Conservation (phyloP, 371 early-diverging fungal species). For the Rhizopus arrhizus region DNA sequence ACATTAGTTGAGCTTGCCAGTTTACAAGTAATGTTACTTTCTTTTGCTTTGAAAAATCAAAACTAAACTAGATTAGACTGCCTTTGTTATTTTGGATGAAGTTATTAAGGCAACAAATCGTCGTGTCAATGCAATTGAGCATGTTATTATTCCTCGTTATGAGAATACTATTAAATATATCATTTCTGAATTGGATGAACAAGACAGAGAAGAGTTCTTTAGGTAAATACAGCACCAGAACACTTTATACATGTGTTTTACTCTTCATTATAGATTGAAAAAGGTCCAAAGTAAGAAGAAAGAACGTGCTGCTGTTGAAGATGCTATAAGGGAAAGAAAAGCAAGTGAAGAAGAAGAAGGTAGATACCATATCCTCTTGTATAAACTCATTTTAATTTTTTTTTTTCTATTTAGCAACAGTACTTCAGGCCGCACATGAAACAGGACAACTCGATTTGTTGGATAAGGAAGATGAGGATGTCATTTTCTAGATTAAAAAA, state of each 20-base stretch:
- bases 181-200: constrained; percentile 98
- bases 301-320: constrained; percentile 45
- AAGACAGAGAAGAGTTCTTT: constrained; percentile 99
- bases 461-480: constrained; percentile 58
- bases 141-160: constrained; percentile 97
- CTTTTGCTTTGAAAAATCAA: neutral
- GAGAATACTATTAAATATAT: constrained; percentile 99
- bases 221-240: constrained; percentile 47
- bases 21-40: constrained; percentile 70
- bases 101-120: constrained; percentile 99
- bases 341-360: constrained; percentile 9
- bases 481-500: constrained; percentile 43
- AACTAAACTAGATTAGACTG: constrained; percentile 27
- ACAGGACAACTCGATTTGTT: constrained; percentile 51
- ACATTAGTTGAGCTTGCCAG: constrained; percentile 96
- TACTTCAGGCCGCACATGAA: constrained; percentile 45
- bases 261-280: constrained; percentile 69
- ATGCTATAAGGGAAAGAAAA: neutral
- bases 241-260: too few relatives aligned
- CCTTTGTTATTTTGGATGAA: constrained; percentile 96
- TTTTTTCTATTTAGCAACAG: constrained; percentile 13
- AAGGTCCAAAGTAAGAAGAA: constrained; percentile 98
- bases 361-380: neutral
- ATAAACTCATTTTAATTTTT: neutral
- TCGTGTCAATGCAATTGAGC: constrained; percentile 99